phyloP scores from a whole-genome alignment of 2,329 filamentous ascomycete species.

The Stagonosporopsis chrysanthemi region DNA sequence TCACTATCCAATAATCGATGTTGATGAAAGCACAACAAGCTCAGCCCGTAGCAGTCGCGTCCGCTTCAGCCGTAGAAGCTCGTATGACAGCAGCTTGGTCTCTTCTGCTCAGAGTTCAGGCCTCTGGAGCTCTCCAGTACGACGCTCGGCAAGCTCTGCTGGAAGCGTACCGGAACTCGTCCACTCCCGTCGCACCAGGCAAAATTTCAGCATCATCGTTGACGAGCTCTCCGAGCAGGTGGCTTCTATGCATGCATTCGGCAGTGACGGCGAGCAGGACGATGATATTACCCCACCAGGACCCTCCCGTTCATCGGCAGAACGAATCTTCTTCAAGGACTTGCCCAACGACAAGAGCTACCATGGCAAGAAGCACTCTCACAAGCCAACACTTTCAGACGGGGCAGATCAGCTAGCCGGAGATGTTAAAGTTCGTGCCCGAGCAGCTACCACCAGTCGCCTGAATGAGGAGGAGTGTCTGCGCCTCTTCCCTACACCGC shows the following conservation, averaged over 20 bases:
- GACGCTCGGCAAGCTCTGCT: conserved; percentile 48
- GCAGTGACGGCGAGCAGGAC: conserved; percentile 40
- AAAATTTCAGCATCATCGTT: conserved; percentile 40
- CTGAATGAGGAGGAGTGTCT: conserved; percentile 32
- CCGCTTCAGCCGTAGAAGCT: conserved; percentile 64
- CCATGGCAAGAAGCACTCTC: conserved; percentile 37
- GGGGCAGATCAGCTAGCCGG: conserved; percentile 39
- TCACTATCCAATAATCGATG: conserved; percentile 56
- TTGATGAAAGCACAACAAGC: conserved; percentile 49
- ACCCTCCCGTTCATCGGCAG: conserved; percentile 33
- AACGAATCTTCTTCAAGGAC: conserved; percentile 44
- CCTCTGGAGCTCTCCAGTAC: conserved; percentile 45
- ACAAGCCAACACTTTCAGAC: conserved; percentile 46
- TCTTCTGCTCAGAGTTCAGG: conserved; percentile 49
- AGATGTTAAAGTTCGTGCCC: conserved; percentile 26
- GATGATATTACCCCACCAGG: conserved; percentile 43
- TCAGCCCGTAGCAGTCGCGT: conserved; percentile 59
- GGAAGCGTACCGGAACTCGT: conserved; percentile 51
- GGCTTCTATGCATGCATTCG: conserved; percentile 34
- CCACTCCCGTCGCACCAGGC: conserved; percentile 43
- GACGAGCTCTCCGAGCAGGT: conserved; percentile 47
- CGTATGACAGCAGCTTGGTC: conserved; percentile 63
- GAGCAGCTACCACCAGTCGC: conserved; percentile 41
- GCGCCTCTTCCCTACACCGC: conserved; percentile 47
- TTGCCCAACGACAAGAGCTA: conserved; percentile 28